phyloP scores from a whole-genome alignment of 768 basidiomycete species.

The Rickenella mellea region DNA sequence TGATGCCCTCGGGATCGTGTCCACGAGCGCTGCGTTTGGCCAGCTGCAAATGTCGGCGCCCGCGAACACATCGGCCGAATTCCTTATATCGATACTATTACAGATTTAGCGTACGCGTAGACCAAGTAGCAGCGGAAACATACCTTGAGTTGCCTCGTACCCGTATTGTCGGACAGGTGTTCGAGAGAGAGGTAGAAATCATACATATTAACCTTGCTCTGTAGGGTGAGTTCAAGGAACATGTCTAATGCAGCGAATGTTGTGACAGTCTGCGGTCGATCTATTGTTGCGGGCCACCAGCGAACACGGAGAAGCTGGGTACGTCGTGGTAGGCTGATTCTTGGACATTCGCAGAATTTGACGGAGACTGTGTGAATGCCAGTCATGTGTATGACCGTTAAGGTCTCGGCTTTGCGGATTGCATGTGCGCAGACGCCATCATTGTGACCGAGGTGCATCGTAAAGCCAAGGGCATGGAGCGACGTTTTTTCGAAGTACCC shows the following conservation, averaged over 20 bases:
- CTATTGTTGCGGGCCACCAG: slow-evolving; percentile 12
- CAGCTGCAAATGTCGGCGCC: slow-evolving; percentile 13
- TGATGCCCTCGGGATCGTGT: slow-evolving; percentile 11
- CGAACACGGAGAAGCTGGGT: slow-evolving; percentile 9
- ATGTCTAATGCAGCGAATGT: slow-evolving; percentile 6
- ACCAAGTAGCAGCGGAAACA: neutral
- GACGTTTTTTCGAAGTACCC: neutral
- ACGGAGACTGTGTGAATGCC: slow-evolving; percentile 14
- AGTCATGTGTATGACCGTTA: slow-evolving; percentile 6
- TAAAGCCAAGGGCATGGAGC: neutral
- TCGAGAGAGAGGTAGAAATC: neutral
- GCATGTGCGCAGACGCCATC: neutral
- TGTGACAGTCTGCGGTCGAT: slow-evolving; percentile 6
- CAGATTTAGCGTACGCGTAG: neutral
- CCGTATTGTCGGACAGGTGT: neutral
- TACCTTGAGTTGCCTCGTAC: neutral
- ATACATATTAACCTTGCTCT: slow-evolving; percentile 5
- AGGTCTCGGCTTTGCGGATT: neutral
- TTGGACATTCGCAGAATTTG: slow-evolving; percentile 15
- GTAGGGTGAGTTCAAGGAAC: slow-evolving; percentile 1
- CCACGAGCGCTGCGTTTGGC: slow-evolving; percentile 14
- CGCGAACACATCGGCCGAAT: slow-evolving; percentile 8
- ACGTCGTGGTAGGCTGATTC: no score
- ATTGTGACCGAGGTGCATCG: neutral
- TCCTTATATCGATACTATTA: slow-evolving; percentile 6